Evolutionary conservation across 208 protist species (phyloP), one percentile per base, ranked within the genome.

Genomic region (Trypanosoma caninum): DNA sequence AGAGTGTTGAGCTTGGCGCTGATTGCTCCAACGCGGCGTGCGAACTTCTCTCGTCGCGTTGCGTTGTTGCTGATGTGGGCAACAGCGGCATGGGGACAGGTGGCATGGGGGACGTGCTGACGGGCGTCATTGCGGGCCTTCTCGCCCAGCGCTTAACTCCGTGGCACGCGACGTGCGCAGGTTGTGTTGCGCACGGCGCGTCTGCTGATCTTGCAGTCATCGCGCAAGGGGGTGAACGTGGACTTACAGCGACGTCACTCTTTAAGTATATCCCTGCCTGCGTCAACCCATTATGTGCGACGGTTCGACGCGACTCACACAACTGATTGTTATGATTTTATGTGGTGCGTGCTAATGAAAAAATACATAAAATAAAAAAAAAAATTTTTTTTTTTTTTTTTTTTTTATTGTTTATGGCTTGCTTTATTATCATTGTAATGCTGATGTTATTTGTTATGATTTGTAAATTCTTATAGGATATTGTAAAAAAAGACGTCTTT

Each of bases 81-180:
- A 94, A 91, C 59, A 74, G 77, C 2, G 88, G 84, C n/a, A 94
- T 94, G 88, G 84, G 78, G 13, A 80, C 70, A 14, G 88, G 88
- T 34, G 88, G 88, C 33, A 87, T 89, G 78, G 88, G 88, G 0
- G 88, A 94, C 68, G 80, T 90, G 8, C 73, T 94, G 13, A 91
- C 82, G 0, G 88, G 88, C 1, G 48, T 87, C 7, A 54, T 90
- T 31, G 78, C 75, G 0, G 77, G 72, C 0, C 58, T 91, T 8
- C 72, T 78, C 0, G 88, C 60, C 6, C 87, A 93, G 65, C 7
- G 47, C 4, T 34, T 66, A 10, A 41, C 33, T 0, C 13, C n/a
- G 9, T 70, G 48, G 50, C 37, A 41, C 13, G 71, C 66, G 2
- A 60, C 84, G 16, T 94, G 88, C 46, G 80, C 70, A 3, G 80